These are phyloP conservation scores for Paracoccidioides lutzii DNA, from an alignment of 2,329 filamentous ascomycete genomes.

Conservation along the genomic window DNA sequence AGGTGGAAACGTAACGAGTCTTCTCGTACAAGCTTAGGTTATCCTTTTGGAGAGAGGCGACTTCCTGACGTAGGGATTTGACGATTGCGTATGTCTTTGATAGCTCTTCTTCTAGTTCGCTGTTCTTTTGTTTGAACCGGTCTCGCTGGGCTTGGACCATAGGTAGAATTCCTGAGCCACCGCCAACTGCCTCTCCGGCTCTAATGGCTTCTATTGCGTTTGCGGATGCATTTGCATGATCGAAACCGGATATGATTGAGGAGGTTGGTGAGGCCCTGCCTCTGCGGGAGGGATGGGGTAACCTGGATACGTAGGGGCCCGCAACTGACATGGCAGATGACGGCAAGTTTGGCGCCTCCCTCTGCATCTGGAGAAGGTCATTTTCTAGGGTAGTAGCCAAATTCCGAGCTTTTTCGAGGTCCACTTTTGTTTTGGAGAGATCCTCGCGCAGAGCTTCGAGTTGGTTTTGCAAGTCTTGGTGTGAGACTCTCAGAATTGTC, in stretches of 20 bases:
- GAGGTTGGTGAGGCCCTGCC: constrained; percentile 77
- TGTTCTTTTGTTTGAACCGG: constrained; percentile 92
- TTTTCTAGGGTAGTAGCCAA: constrained; percentile 84
- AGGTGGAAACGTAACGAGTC: constrained; percentile 88
- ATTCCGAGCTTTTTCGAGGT: constrained; percentile 71
- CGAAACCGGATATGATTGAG: constrained; percentile 96
- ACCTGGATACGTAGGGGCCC: constrained; percentile 74
- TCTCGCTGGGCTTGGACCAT: constrained; percentile 98
- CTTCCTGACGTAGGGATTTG: constrained; percentile 76
- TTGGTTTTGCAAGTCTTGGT: constrained; percentile 75
- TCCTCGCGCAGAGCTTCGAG: constrained; percentile 73
- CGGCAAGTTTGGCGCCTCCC: constrained; percentile 68
- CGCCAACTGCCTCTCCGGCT: constrained; percentile 54
- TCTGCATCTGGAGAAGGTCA: constrained; percentile 76
- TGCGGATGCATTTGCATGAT: constrained; percentile 45
- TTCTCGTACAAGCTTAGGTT: constrained; percentile 96
- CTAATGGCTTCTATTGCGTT: constrained; percentile 46
- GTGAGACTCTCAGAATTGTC: constrained; percentile 81
- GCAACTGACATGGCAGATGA: constrained; percentile 79
- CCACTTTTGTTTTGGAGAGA: constrained; percentile 66
- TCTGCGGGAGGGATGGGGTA: constrained; percentile 56
- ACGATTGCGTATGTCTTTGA: constrained; percentile 71
- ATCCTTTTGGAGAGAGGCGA: constrained; percentile 86
- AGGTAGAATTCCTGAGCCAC: constrained; percentile 78
- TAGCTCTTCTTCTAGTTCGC: constrained; percentile 78